Conservation (phyloP, 257 asterid species). For the Jacaranda mimosifolia region DNA sequence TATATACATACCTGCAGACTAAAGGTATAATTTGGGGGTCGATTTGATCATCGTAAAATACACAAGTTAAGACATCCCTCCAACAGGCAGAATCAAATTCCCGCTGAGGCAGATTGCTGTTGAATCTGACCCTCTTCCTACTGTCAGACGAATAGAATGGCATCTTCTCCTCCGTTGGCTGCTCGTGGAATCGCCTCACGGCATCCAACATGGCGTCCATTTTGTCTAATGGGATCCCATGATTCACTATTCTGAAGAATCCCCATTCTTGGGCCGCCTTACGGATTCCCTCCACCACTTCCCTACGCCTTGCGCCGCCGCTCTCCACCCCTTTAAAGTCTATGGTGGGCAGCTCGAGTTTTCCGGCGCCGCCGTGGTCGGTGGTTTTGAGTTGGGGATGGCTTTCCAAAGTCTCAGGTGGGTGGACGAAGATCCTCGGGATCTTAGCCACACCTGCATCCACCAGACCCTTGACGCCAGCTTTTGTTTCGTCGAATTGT, state of each 20-base stretch:
- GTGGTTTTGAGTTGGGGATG: neutral
- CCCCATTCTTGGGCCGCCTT: constrained; percentile 47
- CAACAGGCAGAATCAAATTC: constrained; percentile 41
- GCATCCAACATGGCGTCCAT: constrained; percentile 51
- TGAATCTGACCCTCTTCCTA: constrained; percentile 36
- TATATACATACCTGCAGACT: too few relatives aligned
- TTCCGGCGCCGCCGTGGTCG: neutral
- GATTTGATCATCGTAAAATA: constrained; percentile 31
- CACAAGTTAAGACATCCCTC: constrained; percentile 46
- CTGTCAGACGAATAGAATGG: constrained; percentile 31
- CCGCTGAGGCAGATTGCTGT: constrained; percentile 27
- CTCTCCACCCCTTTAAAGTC: constrained; percentile 39
- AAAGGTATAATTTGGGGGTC: constrained; percentile 33
- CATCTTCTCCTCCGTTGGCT: constrained; percentile 37
- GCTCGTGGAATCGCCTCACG: constrained; percentile 49
- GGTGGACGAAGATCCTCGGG: constrained; percentile 45
- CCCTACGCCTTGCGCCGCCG: constrained; percentile 6
- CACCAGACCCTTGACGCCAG: constrained; percentile 51
- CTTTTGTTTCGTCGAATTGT: constrained; percentile 43
- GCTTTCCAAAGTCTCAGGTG: neutral
- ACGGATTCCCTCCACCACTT: constrained; percentile 40
- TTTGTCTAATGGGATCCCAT: constrained; percentile 36
- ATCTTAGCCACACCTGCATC: constrained; percentile 40
- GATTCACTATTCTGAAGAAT: constrained; percentile 50
- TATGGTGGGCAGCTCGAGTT: constrained; percentile 40